phyloP scores from a whole-genome alignment of 2,329 filamentous ascomycete genomes.

The Fusarium cyanostomum region DNA sequence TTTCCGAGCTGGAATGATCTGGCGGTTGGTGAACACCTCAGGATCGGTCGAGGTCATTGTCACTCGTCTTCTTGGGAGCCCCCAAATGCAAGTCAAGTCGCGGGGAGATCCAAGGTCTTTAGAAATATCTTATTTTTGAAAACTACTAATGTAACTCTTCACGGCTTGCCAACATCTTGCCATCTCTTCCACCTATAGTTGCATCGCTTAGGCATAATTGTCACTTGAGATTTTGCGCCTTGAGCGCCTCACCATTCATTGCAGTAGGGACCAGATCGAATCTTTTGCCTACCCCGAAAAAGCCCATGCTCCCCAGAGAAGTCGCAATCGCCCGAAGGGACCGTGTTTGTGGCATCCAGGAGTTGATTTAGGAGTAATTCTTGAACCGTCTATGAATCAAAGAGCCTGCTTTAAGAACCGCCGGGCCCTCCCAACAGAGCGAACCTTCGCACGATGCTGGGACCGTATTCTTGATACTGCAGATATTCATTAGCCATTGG shows the following conservation, averaged over 20 bases:
- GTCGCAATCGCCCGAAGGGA: not conserved
- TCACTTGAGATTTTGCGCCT: constrained; percentile 36
- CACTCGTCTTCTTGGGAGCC: not conserved
- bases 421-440: constrained; percentile 92
- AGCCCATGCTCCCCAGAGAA: not conserved
- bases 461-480: constrained; percentile 94
- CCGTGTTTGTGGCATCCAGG: constrained; percentile 7
- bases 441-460: constrained; percentile 94
- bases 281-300: constrained; percentile 6
- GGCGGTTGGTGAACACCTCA: constrained; percentile 7
- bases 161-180: constrained; percentile 25
- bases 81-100: not conserved
- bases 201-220: constrained; percentile 39
- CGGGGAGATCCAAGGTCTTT: constrained; percentile 12
- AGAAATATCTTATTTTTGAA: constrained; percentile 26
- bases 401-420: constrained; percentile 64
- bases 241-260: constrained; percentile 30
- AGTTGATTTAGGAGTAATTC: constrained; percentile 16
- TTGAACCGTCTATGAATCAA: constrained; percentile 30
- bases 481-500: constrained; percentile 17
- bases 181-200: constrained; percentile 25
- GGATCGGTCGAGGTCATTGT: not conserved
- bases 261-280: not conserved
- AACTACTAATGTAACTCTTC: constrained; percentile 34
- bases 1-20: not conserved